These are phyloP conservation scores for Azolla pinnata DNA, from an alignment of 75 land plant genomes.

Conservation along the genomic window DNA sequence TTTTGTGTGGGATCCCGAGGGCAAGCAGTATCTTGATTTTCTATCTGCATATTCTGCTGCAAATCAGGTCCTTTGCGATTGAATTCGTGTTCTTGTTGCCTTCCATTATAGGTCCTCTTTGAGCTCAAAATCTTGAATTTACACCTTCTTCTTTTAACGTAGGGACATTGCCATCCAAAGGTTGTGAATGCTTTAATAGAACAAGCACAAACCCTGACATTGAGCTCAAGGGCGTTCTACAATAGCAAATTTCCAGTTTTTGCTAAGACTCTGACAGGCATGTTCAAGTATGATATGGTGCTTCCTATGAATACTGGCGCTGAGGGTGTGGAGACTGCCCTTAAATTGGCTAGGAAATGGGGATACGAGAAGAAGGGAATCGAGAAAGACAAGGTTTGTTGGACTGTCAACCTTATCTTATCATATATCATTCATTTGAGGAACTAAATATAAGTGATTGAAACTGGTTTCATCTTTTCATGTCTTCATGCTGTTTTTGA, in stretches of 20 bases:
- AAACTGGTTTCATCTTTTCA: too few relatives aligned
- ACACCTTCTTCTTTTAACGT: slow-evolving; percentile 8
- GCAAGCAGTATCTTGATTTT: slow-evolving; percentile 87
- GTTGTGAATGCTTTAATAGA: slow-evolving; percentile 69
- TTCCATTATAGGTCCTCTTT: not conserved
- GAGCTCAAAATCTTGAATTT: not conserved
- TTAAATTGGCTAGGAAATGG: slow-evolving; percentile 98
- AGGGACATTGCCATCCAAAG: slow-evolving; percentile 98
- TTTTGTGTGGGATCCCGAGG: slow-evolving; percentile 95
- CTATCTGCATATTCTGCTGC: slow-evolving; percentile 98
- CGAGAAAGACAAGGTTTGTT: slow-evolving; percentile 68
- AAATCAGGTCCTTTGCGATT: slow-evolving; percentile 59
- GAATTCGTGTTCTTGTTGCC: not conserved
- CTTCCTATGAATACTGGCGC: slow-evolving; percentile 99
- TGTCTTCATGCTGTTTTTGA: too few relatives aligned
- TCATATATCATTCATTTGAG: too few relatives aligned
- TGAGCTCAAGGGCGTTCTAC: slow-evolving; percentile 94
- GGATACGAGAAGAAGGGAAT: slow-evolving; percentile 88
- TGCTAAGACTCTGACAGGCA: slow-evolving; percentile 55
- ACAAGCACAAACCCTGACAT: slow-evolving; percentile 73
- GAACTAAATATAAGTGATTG: too few relatives aligned
- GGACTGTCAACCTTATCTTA: too few relatives aligned
- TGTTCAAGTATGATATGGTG: slow-evolving; percentile 97
- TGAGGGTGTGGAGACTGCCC: slow-evolving; percentile 96
- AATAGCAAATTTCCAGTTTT: slow-evolving; percentile 88